phyloP scores from a whole-genome alignment of 1,139 yeast species.

The Blastobotrys serpentis region DNA sequence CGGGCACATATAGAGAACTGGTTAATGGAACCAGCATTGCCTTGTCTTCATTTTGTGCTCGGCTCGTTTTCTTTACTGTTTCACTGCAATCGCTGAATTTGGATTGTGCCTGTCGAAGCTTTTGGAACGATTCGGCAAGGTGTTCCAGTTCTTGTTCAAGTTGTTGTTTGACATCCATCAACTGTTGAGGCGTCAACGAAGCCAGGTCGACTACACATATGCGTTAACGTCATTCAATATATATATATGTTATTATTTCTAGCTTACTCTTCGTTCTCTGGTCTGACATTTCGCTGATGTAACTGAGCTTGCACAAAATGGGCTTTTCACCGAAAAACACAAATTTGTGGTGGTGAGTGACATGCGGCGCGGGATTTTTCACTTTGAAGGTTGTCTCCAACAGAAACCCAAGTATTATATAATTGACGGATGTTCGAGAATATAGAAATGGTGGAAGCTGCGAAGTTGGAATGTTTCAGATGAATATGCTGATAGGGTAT shows the following conservation, averaged over 20 bases:
- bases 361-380: no score
- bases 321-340: no score
- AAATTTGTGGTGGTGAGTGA: no score
- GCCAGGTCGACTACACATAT: constrained; percentile 52
- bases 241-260: no score
- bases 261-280: constrained; percentile 6
- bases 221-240: not conserved
- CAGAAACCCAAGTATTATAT: no score
- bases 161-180: constrained; percentile 78
- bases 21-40: constrained; percentile 83
- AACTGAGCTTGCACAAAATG: no score
- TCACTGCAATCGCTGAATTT: constrained; percentile 80
- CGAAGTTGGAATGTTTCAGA: no score
- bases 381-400: no score
- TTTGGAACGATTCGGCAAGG: constrained; percentile 78
- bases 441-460: no score
- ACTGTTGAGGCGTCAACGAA: constrained; percentile 75
- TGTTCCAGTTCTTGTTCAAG: constrained; percentile 85
- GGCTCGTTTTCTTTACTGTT: constrained; percentile 61
- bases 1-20: constrained; percentile 86
- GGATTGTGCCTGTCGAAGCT: constrained; percentile 76
- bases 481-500: no score
- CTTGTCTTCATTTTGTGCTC: constrained; percentile 45
- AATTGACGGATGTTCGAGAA: no score
- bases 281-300: not conserved